Evolutionary conservation across 139 green algal species (phyloP).

Genomic region (Astrephomene gubernaculifera): DNA sequence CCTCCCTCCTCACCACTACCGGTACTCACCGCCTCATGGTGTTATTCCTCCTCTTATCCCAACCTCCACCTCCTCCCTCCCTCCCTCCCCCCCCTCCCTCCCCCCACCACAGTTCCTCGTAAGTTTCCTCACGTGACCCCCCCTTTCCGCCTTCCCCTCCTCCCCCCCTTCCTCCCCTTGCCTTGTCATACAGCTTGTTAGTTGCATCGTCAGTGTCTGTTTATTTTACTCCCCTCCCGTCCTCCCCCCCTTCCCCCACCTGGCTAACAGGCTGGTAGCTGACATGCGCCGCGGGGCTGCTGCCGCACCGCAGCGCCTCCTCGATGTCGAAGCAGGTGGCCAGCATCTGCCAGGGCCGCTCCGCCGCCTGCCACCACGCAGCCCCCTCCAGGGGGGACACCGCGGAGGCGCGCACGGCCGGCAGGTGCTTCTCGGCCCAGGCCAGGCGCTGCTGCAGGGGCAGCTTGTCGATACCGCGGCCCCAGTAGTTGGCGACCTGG

Average conservation of each 20-base stretch:
- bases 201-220: no score
- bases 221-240: neutral
- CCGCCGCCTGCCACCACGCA: constrained; percentile 84
- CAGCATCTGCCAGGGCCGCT: constrained; percentile 94
- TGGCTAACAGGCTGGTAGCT: constrained; percentile 85
- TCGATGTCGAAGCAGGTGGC: constrained; percentile 91
- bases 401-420: constrained; percentile 16
- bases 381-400: constrained; percentile 42
- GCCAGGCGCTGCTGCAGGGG: constrained; percentile 59
- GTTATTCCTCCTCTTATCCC: no score
- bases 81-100: neutral
- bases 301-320: constrained; percentile 63
- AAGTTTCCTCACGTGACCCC: neutral
- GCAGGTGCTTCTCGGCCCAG: constrained; percentile 29
- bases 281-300: constrained; percentile 72
- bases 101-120: neutral
- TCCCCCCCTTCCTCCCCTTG: neutral
- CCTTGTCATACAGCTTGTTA: no score
- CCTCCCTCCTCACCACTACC: neutral
- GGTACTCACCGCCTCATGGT: no score
- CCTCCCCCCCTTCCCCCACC: neutral
- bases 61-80: neutral
- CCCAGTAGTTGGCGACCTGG: constrained; percentile 92
- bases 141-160: neutral
- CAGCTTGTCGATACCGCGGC: constrained; percentile 88